Conservation (phyloP, 1,139 yeast species). For the Candida tropicalis region DNA sequence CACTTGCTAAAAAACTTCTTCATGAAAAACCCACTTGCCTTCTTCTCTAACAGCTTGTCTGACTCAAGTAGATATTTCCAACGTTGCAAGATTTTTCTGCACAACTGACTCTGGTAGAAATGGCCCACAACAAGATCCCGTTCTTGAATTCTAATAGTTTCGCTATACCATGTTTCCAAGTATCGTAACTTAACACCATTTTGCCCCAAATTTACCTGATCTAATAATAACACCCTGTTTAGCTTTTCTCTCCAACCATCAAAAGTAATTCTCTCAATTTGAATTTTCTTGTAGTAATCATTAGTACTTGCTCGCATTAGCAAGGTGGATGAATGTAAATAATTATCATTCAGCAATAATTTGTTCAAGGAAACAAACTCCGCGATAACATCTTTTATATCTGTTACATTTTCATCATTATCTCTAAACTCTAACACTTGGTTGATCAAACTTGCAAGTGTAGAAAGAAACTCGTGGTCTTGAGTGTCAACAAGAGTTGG, state of each 20-base stretch:
- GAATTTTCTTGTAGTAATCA: constrained; percentile 10
- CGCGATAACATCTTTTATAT: constrained; percentile 4
- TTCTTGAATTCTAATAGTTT: neutral
- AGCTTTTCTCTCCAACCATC: constrained; percentile 16
- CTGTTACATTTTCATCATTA: neutral
- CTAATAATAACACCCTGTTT: constrained; percentile 6
- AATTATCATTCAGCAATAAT: constrained; percentile 8
- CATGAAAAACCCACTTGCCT: neutral
- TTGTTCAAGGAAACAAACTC: constrained; percentile 7
- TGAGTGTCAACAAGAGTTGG: constrained; percentile 6
- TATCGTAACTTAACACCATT: neutral
- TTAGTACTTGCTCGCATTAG: constrained; percentile 15
- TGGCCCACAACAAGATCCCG: neutral
- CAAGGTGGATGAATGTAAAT: constrained; percentile 11
- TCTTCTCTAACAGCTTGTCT: too few relatives aligned
- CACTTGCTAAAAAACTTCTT: constrained; percentile 6
- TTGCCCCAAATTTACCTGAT: neutral
- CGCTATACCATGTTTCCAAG: constrained; percentile 4
- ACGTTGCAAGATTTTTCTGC: neutral
- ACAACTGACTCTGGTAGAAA: constrained; percentile 3
- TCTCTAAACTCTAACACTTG: constrained; percentile 5
- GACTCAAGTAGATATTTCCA: constrained; percentile 7
- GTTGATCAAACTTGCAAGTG: neutral
- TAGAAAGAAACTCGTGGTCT: constrained; percentile 7
- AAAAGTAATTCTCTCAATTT: constrained; percentile 9